Conservation (phyloP, 2,329 filamentous ascomycete genomes). For the Alternaria ventricosa region DNA sequence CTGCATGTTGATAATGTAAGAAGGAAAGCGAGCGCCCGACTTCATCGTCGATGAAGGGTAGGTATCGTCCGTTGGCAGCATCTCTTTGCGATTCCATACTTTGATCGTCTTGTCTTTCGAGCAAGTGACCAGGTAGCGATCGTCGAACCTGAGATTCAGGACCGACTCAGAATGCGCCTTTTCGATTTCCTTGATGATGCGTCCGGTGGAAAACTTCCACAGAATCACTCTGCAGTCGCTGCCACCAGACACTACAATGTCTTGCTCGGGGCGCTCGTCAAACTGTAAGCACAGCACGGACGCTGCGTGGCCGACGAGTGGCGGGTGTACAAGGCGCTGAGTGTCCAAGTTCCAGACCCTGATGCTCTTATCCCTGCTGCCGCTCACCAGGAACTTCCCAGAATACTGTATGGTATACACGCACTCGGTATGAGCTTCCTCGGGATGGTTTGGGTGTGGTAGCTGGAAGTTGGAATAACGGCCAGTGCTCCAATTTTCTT, state of each 20-base stretch:
- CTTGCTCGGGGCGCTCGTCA: slow-evolving; percentile 83
- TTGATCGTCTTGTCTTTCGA: slow-evolving; percentile 98
- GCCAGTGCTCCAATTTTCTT: slow-evolving; percentile 89
- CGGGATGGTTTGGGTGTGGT: slow-evolving; percentile 78
- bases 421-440: slow-evolving; percentile 88
- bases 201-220: slow-evolving; percentile 91
- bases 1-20: slow-evolving; percentile 62
- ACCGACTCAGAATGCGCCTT: slow-evolving; percentile 89
- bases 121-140: slow-evolving; percentile 89
- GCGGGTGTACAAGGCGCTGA: slow-evolving; percentile 74
- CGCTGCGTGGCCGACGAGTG: slow-evolving; percentile 77
- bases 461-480: slow-evolving; percentile 87
- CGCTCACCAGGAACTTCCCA: slow-evolving; percentile 85
- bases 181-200: slow-evolving; percentile 76
- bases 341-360: slow-evolving; percentile 90
- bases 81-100: slow-evolving; percentile 79
- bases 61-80: slow-evolving; percentile 48
- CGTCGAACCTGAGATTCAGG: slow-evolving; percentile 90
- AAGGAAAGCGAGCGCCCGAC: slow-evolving; percentile 55
- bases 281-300: slow-evolving; percentile 96
- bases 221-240: slow-evolving; percentile 90
- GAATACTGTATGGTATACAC: slow-evolving; percentile 95
- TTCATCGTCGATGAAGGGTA: slow-evolving; percentile 51
- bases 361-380: slow-evolving; percentile 86
- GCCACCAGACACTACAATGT: slow-evolving; percentile 93